These are phyloP conservation scores for Pinus albicaulis DNA, from an alignment of 75 land plant genomes.

Conservation along the genomic window DNA sequence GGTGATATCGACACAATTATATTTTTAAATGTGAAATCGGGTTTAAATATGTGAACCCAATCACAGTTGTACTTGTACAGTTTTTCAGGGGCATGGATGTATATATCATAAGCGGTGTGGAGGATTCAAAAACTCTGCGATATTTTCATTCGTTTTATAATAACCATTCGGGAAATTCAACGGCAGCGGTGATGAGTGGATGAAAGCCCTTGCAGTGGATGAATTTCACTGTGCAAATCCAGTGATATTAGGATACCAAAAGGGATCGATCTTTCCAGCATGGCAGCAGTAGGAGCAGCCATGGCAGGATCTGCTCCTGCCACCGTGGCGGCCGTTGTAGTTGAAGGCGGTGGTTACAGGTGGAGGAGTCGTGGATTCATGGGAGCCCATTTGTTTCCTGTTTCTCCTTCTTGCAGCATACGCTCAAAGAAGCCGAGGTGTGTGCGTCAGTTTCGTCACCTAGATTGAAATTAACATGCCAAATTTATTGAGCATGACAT, in stretches of 20 bases:
- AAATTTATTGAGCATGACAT: not conserved
- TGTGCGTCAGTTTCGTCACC: not conserved
- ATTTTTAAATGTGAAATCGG: no score
- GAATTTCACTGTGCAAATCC: no score
- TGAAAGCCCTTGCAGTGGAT: no score
- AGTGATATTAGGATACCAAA: not conserved
- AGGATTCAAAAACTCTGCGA: no score
- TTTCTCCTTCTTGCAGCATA: constrained; percentile 6
- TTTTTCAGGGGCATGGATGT: no score
- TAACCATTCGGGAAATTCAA: no score
- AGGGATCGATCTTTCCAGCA: not conserved
- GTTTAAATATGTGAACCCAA: no score
- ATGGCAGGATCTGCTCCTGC: not conserved
- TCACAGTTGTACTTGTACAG: no score
- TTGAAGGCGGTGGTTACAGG: not conserved
- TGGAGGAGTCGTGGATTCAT: not conserved
- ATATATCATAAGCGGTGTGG: no score
- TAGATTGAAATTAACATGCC: not conserved
- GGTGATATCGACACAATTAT: no score
- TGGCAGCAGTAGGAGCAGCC: constrained; percentile 1
- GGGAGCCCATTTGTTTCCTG: not conserved
- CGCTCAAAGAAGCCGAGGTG: constrained; percentile 3
- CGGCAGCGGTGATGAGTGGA: no score
- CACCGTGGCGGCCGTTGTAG: not conserved
- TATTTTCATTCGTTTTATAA: no score